Evolutionary conservation across 176 grass and related monocot species (phyloP), one percentile per base, ranked within the genome.

Genomic region (Leersia perrieri): DNA sequence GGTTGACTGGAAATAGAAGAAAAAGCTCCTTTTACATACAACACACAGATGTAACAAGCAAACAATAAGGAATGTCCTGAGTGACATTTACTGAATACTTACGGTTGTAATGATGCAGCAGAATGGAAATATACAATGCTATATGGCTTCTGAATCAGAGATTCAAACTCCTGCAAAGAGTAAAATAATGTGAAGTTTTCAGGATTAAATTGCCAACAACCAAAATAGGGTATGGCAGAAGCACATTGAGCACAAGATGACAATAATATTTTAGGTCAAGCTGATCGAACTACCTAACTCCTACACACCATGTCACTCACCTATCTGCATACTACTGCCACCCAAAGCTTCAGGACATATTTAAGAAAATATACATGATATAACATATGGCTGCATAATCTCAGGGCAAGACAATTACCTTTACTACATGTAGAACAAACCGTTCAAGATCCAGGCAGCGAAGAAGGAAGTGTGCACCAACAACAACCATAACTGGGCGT

Each of bases 381-480:
- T 60, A 53, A 71, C 33, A 75, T 7, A 36, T 63, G 65, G 39
- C 25, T 30, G 23, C 38, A 76, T 31, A 77, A 40, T 20, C 57
- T 77, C 33, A 72, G 57, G 40, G 38, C 28, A 60, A 27, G 11
- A 45, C 51, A 68, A 80, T 77, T 91, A 98, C 96, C 90, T 98
- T 98, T 20, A 95, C 92, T 75, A 95, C 90, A 86, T 93, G 84
- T 29, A 98, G 84, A 83, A 98, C 80, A 88, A 98, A 98, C 16
- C 90, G 92, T 66, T 98, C 96, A 72, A 98, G 82, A 88, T 98
- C 92, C 70, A 98, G 84, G 81, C 96, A 95, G 31, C 90, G 90
- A 78, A 98, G 85, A 89, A 98, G 96, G 90, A 98, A 95, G 55
- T 98, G 96, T 30, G 96, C 96, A 55, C 96, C 96, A 41, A 95